Base-by-base conservation (phyloP, 208 protist genomes). In the Wallacemonas sp. region DNA sequence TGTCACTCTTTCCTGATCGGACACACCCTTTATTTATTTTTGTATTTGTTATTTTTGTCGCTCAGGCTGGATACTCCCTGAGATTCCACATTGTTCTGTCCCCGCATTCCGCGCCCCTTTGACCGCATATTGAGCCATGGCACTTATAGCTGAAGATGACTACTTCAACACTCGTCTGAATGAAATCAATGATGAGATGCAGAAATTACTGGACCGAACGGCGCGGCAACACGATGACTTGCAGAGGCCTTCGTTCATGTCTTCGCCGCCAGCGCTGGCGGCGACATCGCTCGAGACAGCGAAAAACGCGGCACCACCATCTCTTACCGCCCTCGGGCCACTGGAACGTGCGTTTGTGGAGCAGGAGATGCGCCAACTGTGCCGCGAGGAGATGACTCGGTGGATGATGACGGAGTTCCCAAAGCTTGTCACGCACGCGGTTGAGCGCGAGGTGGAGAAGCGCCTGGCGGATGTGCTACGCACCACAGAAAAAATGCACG, bases 101-200 rank as follows among this genome's bases (percentile, higher is more conserved):
- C n/a, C n/a, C n/a, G n/a, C n/a, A n/a, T n/a, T n/a, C n/a, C n/a
- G n/a, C n/a, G n/a, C n/a, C n/a, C n/a, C n/a, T n/a, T n/a, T n/a
- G n/a, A n/a, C n/a, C n/a, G n/a, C n/a, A n/a, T n/a, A n/a, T n/a
- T n/a, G n/a, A 41, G 6, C 36, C 4, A 58, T 58, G 51, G 56
- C 36, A 36, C 56, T 65, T n/a, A 46, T 26, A 64, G 34, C 30
- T 26, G 67, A 70, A 26, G 75, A 86, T 17, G 71, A 74, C 66
- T 64, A 68, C 59, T 94, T 94, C 49, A 60, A 78, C 39, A 41
- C 65, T 1, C 80, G 82, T 2, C 77, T 94, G 31, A 55, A 82
- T 28, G 78, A 80, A 39, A 86, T 90, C 22, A 91, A 91, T 51
- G 62, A 71, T n/a, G 88, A 94, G 55, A 88, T 91, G 84, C 77